phyloP scores from a whole-genome alignment of 192 early-diverging fungal species.

The Coemansia sp. region DNA sequence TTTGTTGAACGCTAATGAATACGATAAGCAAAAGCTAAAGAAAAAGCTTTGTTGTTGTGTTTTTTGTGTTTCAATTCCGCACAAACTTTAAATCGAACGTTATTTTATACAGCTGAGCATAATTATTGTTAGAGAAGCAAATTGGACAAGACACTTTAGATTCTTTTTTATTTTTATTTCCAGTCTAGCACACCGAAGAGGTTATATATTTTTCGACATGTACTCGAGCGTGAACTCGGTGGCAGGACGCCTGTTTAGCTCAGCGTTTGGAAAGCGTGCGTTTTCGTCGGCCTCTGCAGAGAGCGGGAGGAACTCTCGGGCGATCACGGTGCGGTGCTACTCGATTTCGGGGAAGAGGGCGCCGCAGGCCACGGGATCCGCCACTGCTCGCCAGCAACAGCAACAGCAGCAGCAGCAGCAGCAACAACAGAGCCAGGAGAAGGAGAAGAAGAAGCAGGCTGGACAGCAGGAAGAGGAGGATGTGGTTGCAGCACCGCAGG shows the following conservation, averaged over 20 bases:
- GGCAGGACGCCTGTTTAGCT: slow-evolving; percentile 13
- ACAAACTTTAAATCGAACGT: no score
- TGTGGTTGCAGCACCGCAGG: background rate
- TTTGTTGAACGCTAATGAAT: no score
- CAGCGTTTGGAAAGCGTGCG: slow-evolving; percentile 13
- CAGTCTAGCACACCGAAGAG: no score
- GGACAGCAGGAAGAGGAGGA: background rate
- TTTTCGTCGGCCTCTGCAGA: slow-evolving; percentile 13
- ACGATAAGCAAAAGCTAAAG: no score
- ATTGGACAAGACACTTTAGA: no score
- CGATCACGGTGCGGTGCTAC: slow-evolving; percentile 23
- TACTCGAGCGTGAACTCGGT: background rate
- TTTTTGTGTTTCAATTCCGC: no score
- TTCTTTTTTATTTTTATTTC: no score
- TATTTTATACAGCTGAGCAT: no score
- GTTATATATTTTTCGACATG: background rate
- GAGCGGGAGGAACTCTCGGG: background rate
- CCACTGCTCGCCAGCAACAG: slow-evolving; percentile 8
- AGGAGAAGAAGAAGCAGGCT: background rate
- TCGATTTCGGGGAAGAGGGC: slow-evolving; percentile 43
- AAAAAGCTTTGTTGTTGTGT: no score
- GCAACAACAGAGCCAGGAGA: background rate
- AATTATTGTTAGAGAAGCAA: no score
- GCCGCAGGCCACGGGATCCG: slow-evolving; percentile 2
- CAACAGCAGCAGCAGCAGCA: slow-evolving; percentile 11